Percentiles rank a stretch among this genome's conserved stretches.
Evolutionary conservation across 352 stramenopile species (phyloP).

Genomic region (Pythium dissotocum): DNA sequence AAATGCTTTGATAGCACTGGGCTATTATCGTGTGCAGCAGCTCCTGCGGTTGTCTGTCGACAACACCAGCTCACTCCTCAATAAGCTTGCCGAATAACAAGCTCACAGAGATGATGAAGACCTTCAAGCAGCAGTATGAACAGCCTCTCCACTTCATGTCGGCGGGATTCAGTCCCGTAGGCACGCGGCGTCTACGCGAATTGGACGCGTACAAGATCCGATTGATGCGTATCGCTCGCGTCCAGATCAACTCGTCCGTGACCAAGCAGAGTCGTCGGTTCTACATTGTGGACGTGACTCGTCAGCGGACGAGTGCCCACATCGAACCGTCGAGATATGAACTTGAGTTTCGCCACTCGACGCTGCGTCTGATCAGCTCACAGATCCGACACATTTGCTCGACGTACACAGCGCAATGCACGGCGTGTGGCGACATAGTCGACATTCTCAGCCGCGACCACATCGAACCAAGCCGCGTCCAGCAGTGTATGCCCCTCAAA

Average conservation of each 20-base stretch:
- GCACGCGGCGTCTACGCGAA: neutral
- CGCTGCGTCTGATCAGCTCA: neutral
- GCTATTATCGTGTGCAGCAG: too few relatives aligned
- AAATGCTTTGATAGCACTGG: too few relatives aligned
- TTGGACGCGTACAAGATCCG: neutral
- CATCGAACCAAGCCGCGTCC: neutral
- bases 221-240: neutral
- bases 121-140: too few relatives aligned
- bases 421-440: neutral
- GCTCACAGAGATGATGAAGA: too few relatives aligned
- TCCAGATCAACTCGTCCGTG: neutral
- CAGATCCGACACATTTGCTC: neutral
- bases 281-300: neutral
- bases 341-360: neutral
- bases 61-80: too few relatives aligned
- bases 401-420: neutral
- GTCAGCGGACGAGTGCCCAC: neutral
- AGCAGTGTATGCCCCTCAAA: neutral
- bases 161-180: too few relatives aligned
- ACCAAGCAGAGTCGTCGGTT: neutral
- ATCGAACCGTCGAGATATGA: neutral
- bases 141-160: neutral
- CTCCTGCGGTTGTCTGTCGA: too few relatives aligned
- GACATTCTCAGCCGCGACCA: constrained; percentile 1
- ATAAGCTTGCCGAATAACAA: too few relatives aligned